Conservation (phyloP, 2,329 filamentous ascomycete species). For the Calonectria crousiana region DNA sequence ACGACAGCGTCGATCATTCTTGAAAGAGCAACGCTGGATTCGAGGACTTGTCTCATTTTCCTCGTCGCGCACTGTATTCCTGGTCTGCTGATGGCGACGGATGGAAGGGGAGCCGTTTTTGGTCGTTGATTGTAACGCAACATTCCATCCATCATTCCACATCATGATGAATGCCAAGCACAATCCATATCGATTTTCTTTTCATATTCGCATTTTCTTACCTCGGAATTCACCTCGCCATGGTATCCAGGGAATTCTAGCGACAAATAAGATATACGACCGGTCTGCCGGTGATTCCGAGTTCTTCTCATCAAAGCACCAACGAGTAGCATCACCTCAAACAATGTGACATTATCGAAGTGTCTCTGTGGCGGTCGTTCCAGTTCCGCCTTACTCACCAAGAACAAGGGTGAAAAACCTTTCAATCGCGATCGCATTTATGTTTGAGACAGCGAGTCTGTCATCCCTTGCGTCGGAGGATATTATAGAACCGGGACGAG, state of each 20-base stretch:
- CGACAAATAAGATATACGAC: no score
- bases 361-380: no score
- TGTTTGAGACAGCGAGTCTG: neutral
- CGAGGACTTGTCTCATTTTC: neutral
- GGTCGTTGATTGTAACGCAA: neutral
- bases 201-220: no score
- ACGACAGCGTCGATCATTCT: neutral
- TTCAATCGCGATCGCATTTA: no score
- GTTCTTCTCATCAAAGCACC: no score
- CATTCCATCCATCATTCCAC: neutral
- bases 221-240: no score
- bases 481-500: neutral
- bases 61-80: neutral
- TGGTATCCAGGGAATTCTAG: no score
- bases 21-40: neutral
- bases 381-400: neutral
- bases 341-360: no score
- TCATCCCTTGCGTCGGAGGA: neutral
- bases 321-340: no score
- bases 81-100: neutral
- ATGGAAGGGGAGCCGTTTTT: neutral
- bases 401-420: neutral
- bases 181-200: no score
- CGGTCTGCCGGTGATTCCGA: no score
- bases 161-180: no score